Conservation (phyloP, 345 rosid species). For the Citropsis articulata region DNA sequence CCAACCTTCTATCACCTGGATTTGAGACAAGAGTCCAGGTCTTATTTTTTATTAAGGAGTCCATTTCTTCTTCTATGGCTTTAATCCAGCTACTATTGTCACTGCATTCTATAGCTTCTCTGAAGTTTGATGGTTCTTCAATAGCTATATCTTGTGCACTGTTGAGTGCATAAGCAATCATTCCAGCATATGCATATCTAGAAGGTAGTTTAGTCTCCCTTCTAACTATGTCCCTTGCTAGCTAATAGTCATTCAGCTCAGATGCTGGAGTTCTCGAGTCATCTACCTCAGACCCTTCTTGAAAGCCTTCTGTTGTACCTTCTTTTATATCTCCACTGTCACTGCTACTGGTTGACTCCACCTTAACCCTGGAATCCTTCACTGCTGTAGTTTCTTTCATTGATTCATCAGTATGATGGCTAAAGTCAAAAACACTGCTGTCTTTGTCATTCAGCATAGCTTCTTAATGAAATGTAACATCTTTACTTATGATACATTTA, state of each 20-base stretch:
- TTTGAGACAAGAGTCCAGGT: background rate
- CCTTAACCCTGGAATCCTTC: background rate
- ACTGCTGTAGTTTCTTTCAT: too few relatives aligned
- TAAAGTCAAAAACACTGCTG: fast-evolving
- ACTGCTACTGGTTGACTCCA: background rate
- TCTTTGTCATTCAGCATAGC: background rate
- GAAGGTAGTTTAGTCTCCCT: too few relatives aligned
- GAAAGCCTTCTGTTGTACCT: too few relatives aligned
- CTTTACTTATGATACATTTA: background rate
- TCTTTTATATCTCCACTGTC: fast-evolving
- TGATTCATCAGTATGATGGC: fast-evolving
- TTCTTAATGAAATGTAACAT: background rate
- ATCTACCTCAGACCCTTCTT: too few relatives aligned
- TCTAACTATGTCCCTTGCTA: background rate
- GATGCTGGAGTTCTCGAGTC: too few relatives aligned
- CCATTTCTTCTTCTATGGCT: background rate
- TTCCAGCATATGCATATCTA: background rate
- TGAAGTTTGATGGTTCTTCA: background rate
- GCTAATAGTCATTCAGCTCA: background rate
- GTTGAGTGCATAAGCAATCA: background rate
- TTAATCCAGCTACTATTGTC: background rate
- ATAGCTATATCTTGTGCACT: background rate
- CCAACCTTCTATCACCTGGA: background rate
- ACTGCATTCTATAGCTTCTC: background rate
- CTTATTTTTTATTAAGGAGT: too few relatives aligned